Evolutionary conservation across 257 asterid species (phyloP), one percentile per base, ranked within the genome.

Genomic region (Gardenia jasminoides): DNA sequence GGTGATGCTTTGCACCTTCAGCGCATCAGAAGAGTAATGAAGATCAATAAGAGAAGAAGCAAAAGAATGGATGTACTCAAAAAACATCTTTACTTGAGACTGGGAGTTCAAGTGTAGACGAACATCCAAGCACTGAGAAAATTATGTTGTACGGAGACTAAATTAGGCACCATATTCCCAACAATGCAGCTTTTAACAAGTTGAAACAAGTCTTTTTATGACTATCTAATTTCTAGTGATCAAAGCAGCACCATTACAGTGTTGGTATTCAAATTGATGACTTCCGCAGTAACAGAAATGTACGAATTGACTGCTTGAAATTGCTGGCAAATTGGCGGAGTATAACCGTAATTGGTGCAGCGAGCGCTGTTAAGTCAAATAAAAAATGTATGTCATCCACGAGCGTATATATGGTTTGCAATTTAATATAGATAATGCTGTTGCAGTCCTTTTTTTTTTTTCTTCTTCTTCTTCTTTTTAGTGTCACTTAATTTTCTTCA

Each of bases 191-290:
- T 22, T 22, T 70, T 70, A 5, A n/a, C 5, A 41, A 43, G 9
- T 6, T 20, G 4, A 15, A 62, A 70, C 56, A 70, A 24, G 19
- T 43, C 10, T 24, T 24, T 24, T 70, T 5, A 44, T n/a, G 30
- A 44, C n/a, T 9, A 46, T 52, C 59, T n/a, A 44, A 70, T 70
- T 70, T 70, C 75, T 15, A 46, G 50, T 70, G 13, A 46, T n/a
- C 17, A 48, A 70, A 70, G 59, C 59, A 26, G 44, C 22, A 22
- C 36, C 31, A 26, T 10, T 5, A 62, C 19, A 11, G 19, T n/a
- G 48, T 16, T 16, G 31, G 77, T 73, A 52, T 73, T 52, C 47
- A 73, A 52, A 50, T 73, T 73, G 66, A 19, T 19, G 10, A 73
- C 77, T 54, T 50, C 47, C 22, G n/a, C 59, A 30, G 33, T 1